Conservation (phyloP, 1,284 basidiomycete genomes). For the Rhodotorula sp. region DNA sequence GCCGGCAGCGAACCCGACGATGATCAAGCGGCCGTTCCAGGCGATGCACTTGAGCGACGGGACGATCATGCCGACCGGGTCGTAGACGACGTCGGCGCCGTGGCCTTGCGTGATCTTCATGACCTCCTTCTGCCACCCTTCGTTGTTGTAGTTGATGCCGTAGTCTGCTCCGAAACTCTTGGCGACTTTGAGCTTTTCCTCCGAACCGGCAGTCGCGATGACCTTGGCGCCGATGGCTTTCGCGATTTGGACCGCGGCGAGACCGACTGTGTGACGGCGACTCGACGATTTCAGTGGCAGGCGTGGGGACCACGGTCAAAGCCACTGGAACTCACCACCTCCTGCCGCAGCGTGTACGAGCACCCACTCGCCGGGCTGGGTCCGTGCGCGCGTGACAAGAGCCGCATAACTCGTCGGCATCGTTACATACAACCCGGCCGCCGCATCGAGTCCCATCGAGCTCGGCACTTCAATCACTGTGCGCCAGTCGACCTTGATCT, state of each 20-base stretch:
- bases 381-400: conserved; percentile 73
- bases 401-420: conserved; percentile 75
- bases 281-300: too few species aligned
- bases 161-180: conserved; percentile 50
- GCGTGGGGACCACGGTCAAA: not conserved
- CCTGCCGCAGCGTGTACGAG: conserved; percentile 56
- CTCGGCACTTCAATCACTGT: conserved; percentile 61
- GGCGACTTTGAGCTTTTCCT: conserved; percentile 51
- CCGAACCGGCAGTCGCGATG: conserved; percentile 51
- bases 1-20: conserved; percentile 80
- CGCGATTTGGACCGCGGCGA: conserved; percentile 83
- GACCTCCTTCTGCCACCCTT: conserved; percentile 52
- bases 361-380: conserved; percentile 62
- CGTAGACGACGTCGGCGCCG: conserved; percentile 73
- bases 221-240: conserved; percentile 58
- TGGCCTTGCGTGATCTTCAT: conserved; percentile 69
- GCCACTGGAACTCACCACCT: conserved; percentile 15
- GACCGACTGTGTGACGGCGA: conserved; percentile 61
- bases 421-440: conserved; percentile 51
- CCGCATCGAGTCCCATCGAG: conserved; percentile 65
- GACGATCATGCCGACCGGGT: conserved; percentile 76
- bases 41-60: conserved; percentile 79
- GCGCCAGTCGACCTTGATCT: conserved; percentile 59
- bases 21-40: conserved; percentile 86
- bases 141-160: conserved; percentile 51